A percentile compares a stretch with the other conserved stretches of the same genome.
Evolutionary conservation across 169 alveolate species (phyloP).

Genomic region (Babesia bovis): DNA sequence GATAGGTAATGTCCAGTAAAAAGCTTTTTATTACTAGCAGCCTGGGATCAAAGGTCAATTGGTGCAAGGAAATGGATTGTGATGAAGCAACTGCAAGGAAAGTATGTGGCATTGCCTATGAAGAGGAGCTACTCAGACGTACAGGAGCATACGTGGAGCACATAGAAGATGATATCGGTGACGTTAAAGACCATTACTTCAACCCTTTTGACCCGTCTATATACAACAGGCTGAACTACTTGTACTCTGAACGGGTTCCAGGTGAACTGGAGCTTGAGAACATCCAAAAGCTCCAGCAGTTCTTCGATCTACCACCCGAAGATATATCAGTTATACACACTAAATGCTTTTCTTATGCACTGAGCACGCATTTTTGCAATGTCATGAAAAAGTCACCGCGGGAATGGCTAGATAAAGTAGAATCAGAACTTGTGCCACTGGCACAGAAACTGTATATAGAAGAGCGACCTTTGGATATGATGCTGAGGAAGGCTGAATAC

Average conservation of each 20-base stretch:
- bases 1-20: conserved; percentile 21
- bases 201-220: conserved; percentile 50
- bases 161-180: conserved; percentile 55
- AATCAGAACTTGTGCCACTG: conserved; percentile 9
- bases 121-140: conserved; percentile 48
- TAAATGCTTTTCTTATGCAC: conserved; percentile 44
- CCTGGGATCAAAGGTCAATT: conserved; percentile 27
- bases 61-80: conserved; percentile 24
- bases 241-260: conserved; percentile 34
- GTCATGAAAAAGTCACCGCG: conserved; percentile 9
- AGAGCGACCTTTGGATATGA: conserved; percentile 21
- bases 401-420: conserved; percentile 14
- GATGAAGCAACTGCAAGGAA: conserved; percentile 14
- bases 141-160: conserved; percentile 43
- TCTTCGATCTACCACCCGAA: conserved; percentile 31
- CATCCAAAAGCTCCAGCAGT: conserved; percentile 35
- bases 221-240: conserved; percentile 33
- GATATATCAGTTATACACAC: conserved; percentile 31
- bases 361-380: conserved; percentile 2
- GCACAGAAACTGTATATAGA: conserved; percentile 10
- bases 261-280: conserved; percentile 26
- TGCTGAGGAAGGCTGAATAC: conserved; percentile 28
- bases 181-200: conserved; percentile 31
- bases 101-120: conserved; percentile 24
- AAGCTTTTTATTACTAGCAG: conserved; percentile 3